A percentile compares a stretch with the other conserved stretches of the same genome.
These are phyloP conservation scores for Macrolepiota dolichaula DNA, from an alignment of 768 basidiomycete species.

Conservation along the genomic window DNA sequence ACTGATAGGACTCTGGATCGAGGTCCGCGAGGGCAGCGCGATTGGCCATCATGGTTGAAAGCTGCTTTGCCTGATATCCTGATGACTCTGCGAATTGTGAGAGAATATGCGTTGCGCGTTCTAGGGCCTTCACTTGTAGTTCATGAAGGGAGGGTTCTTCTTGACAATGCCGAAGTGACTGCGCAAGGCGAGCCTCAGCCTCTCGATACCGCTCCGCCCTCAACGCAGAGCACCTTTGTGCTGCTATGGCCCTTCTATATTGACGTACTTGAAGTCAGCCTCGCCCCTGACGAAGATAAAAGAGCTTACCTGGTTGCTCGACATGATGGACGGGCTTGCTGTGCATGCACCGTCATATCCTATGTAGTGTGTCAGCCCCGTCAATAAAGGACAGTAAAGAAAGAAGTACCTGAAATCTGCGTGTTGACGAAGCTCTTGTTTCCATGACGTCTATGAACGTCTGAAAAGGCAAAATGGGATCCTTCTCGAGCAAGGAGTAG, in stretches of 20 bases:
- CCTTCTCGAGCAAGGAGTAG: not conserved
- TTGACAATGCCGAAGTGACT: slow-evolving; percentile 1
- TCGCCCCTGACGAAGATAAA: not conserved
- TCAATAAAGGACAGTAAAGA: not conserved
- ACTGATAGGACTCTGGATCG: slow-evolving; percentile 2
- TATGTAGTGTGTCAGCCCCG: not conserved
- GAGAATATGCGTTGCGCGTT: not conserved
- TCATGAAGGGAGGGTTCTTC: slow-evolving; percentile 3
- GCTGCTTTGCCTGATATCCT: not conserved
- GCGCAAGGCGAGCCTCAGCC: slow-evolving; percentile 4
- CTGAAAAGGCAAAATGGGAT: not conserved
- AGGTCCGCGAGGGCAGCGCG: not conserved
- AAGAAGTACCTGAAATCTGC: not conserved
- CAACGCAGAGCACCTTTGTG: not conserved
- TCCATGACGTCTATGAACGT: slow-evolving; percentile 3
- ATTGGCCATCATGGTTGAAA: not conserved
- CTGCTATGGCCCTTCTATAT: not conserved
- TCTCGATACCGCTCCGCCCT: slow-evolving; percentile 8
- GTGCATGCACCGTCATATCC: not conserved
- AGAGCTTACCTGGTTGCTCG: not conserved
- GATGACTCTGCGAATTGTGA: slow-evolving; percentile 7
- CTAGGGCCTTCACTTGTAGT: slow-evolving; percentile 2
- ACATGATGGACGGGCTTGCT: not conserved
- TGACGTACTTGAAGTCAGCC: not conserved
- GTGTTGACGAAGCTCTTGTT: not conserved